A percentile compares a stretch with the other conserved stretches of the same genome.
Evolutionary conservation across 345 rosid species (phyloP).

Genomic region (Salix dunnii): DNA sequence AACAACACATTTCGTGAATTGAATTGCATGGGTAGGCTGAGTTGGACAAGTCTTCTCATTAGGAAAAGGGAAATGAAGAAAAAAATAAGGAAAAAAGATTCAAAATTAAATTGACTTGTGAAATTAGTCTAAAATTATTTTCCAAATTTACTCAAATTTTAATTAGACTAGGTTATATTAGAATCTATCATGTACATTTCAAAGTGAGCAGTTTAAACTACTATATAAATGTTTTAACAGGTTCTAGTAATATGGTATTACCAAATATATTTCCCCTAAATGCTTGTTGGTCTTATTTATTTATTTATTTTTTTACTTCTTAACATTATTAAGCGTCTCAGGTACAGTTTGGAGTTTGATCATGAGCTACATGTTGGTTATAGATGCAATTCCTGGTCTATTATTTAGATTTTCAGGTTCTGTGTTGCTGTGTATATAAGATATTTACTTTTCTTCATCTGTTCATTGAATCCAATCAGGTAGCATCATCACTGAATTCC

Average conservation of each 20-base stretch:
- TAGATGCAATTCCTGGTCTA: neutral
- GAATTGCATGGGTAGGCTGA: neutral
- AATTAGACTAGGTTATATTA: neutral
- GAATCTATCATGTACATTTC: neutral
- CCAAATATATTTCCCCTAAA: neutral
- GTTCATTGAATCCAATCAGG: conserved; percentile 45
- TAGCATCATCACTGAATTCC: conserved; percentile 80
- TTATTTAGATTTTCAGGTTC: neutral
- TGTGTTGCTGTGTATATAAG: neutral
- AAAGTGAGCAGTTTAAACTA: neutral
- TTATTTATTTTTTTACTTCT: no score
- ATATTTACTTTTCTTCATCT: neutral
- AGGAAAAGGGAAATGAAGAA: neutral
- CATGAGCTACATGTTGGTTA: neutral
- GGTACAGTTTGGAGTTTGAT: neutral
- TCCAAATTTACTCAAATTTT: neutral
- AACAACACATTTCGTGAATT: neutral
- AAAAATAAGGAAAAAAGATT: neutral
- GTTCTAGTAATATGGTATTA: neutral
- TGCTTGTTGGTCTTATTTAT: no score
- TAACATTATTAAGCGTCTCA: neutral
- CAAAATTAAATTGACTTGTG: neutral
- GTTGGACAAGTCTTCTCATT: neutral
- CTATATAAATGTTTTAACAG: neutral
- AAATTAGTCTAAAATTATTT: no score